These are phyloP conservation scores for Vitis labrusca DNA, from an alignment of 164 flowering plant species.

Conservation along the genomic window DNA sequence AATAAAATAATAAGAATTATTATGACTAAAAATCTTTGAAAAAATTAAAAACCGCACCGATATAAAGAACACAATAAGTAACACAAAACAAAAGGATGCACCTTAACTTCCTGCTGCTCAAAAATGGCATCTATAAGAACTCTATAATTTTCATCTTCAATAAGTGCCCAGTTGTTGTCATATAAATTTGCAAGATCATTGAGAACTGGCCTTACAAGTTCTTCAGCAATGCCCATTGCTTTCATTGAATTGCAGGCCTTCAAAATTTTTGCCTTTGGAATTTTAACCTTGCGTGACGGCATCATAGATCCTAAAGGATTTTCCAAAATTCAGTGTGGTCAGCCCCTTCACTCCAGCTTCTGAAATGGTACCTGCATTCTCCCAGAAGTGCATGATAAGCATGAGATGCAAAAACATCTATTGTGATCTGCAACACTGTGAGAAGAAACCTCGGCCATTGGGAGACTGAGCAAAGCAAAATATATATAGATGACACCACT, in stretches of 20 bases:
- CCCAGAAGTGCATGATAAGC: no score
- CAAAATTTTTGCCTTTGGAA: neutral
- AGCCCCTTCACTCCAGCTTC: no score
- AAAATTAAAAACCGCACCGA: neutral
- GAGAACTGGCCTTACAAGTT: slow-evolving; percentile 3
- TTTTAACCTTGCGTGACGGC: no score
- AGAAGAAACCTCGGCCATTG: no score
- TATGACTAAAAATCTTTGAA: neutral
- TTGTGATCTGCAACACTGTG: no score
- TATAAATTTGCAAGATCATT: slow-evolving; percentile 9
- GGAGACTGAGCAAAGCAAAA: no score
- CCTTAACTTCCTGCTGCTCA: slow-evolving; percentile 7
- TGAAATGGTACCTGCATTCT: no score
- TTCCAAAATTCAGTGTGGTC: no score
- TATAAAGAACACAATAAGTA: neutral
- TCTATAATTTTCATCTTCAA: slow-evolving; percentile 15
- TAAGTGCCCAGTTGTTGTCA: slow-evolving; percentile 14
- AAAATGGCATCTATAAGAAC: slow-evolving; percentile 17
- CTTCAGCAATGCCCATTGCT: slow-evolving; percentile 6
- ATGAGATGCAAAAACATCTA: no score
- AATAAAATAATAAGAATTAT: neutral
- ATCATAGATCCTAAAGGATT: no score
- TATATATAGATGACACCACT: no score
- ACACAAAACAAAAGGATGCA: neutral
- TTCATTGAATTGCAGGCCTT: slow-evolving; percentile 18